Percentiles rank a stretch among this genome's conserved stretches.
Evolutionary conservation across 768 basidiomycete species (phyloP).

Genomic region (Boletus subcaerulescens): DNA sequence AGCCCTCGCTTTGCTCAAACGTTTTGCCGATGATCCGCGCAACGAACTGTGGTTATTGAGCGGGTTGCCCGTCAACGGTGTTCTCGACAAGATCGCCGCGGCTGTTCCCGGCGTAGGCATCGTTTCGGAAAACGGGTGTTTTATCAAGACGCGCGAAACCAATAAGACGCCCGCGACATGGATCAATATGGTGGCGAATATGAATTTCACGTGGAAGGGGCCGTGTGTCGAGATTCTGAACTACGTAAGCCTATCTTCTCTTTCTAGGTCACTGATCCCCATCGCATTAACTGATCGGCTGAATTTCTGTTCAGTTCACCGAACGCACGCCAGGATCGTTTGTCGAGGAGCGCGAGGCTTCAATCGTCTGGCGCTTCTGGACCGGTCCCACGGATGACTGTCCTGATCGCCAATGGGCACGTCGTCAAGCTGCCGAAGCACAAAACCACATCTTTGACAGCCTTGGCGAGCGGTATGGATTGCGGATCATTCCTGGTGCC

Average conservation of each 20-base stretch:
- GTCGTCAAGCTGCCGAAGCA: slow-evolving; percentile 84
- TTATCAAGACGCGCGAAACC: slow-evolving; percentile 54
- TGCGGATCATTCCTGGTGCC: slow-evolving; percentile 78
- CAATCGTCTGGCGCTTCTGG: slow-evolving; percentile 86
- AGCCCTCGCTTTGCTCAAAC: slow-evolving; percentile 48
- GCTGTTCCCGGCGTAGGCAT: slow-evolving; percentile 69
- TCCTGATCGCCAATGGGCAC: slow-evolving; percentile 75
- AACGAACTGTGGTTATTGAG: slow-evolving; percentile 86
- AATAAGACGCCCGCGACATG: slow-evolving; percentile 43
- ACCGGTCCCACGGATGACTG: slow-evolving; percentile 47
- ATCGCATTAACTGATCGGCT: background rate
- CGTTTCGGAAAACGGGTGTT: slow-evolving; percentile 90
- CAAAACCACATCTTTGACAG: slow-evolving; percentile 92
- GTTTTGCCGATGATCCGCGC: slow-evolving; percentile 56
- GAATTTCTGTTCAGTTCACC: slow-evolving; percentile 56
- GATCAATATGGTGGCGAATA: slow-evolving; percentile 78
- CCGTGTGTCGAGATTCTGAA: slow-evolving; percentile 79
- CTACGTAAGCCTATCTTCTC: slow-evolving; percentile 56
- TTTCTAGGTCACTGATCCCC: background rate
- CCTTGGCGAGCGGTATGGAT: slow-evolving; percentile 77
- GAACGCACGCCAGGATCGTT: slow-evolving; percentile 87
- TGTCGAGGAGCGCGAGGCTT: slow-evolving; percentile 79
- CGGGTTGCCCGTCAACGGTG: slow-evolving; percentile 61
- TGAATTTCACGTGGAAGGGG: slow-evolving; percentile 78
- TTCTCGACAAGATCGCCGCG: slow-evolving; percentile 60